Base-by-base conservation (phyloP, 1,284 basidiomycete genomes). In the Ceratorhiza oryzae-sativae region DNA sequence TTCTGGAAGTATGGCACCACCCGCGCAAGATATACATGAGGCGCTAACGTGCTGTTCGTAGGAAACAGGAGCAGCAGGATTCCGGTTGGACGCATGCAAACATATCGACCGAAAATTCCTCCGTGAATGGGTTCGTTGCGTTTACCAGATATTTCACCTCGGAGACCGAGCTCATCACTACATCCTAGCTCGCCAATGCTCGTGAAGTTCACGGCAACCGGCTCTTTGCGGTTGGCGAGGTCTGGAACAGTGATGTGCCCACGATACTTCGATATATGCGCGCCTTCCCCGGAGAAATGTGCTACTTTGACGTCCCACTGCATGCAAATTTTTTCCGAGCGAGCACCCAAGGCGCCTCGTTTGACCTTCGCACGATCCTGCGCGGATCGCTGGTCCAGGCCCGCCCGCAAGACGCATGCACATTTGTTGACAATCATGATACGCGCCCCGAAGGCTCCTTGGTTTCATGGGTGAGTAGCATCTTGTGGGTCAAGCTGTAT, bases 11-110 rank as follows among this genome's bases (percentile, higher is more conserved):
- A 75, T 51, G 48, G 68, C 27, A 30, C 18, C 60, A 59, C 8
- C 34, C 53, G 20, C 10, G 18, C 15, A 46, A 41, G 58, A 48
- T 67, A 39, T 25, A 46, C 25, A 36, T 42, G 30, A 53, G 9
- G 71, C 27, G 56, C 51, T 36, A 39, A 36, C 27, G 13, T 30
- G n/a, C 41, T 9, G 4, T 61, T 59, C 15, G 13, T 18, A 95
- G 87, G 91, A 89, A 48, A 94, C 92, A 0, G 90, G 90, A 3
- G 92, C 89, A 10, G 83, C 84, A 32, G 95, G 95, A 2, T 95
- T 95, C 80, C 85, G 94, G 53, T 85, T 96, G 42, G 95, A 96
- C 77, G 95, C 94, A 12, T 92, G 95, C 77, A 96, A 95, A 79
- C 91, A 93, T 75, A 89, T 91, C 72, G 90, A 93, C 78, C 81